Percentiles rank a stretch among this genome's conserved stretches.
Evolutionary conservation across 2,329 filamentous ascomycete genomes (phyloP).

Genomic region (Cladosporium sp.): DNA sequence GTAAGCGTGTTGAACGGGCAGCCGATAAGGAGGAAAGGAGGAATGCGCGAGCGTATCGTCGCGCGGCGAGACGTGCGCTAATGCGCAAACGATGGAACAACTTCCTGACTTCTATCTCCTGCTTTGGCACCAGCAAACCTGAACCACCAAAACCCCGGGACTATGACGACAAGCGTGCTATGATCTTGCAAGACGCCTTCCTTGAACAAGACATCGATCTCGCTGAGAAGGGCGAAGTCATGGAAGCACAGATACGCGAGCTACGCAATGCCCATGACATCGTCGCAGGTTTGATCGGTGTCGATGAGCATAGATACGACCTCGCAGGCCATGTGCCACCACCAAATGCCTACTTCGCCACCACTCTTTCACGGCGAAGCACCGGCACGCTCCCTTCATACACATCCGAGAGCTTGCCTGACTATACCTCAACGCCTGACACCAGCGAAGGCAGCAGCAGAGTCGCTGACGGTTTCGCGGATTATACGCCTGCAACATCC

Average conservation of each 20-base stretch:
- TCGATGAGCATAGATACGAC: conserved; percentile 38
- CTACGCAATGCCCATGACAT: conserved; percentile 56
- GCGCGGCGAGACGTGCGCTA: conserved; percentile 55
- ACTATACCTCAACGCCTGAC: conserved; percentile 45
- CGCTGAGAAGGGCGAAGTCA: conserved; percentile 44
- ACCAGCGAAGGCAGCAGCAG: conserved; percentile 31
- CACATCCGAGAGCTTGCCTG: conserved; percentile 45
- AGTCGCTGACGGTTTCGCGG: conserved; percentile 46
- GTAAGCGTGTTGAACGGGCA: conserved; percentile 55
- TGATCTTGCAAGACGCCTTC: conserved; percentile 46
- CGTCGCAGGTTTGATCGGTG: conserved; percentile 42
- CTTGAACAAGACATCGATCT: conserved; percentile 44
- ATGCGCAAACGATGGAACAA: conserved; percentile 54
- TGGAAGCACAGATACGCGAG: conserved; percentile 54
- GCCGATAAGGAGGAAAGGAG: conserved; percentile 58
- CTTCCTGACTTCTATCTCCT: conserved; percentile 35
- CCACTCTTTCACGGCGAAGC: conserved; percentile 38
- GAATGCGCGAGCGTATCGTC: conserved; percentile 54
- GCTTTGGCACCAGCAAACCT: conserved; percentile 33
- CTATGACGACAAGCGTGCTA: conserved; percentile 55
- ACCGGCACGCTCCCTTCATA: conserved; percentile 40
- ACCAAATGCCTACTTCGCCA: conserved; percentile 31
- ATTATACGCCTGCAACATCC: conserved; percentile 38
- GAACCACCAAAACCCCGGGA: conserved; percentile 42
- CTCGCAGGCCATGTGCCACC: conserved; percentile 30